Base-by-base conservation (phyloP, 2,329 filamentous ascomycete species). In the Ustulina deusta region DNA sequence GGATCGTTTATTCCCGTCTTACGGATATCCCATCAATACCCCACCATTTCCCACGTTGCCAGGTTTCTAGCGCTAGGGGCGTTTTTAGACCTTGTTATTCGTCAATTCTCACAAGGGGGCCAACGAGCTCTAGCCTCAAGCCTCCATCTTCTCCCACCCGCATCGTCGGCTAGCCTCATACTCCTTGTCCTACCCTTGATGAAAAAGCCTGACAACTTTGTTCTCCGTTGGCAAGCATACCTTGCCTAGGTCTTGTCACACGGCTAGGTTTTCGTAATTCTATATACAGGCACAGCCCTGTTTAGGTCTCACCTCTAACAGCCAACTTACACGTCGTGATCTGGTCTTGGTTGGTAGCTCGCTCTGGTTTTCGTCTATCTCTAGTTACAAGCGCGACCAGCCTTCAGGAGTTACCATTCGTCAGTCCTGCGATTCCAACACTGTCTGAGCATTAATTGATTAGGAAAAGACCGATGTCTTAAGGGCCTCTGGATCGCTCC, bases 21-120 rank as follows among this genome's bases (percentile, higher is more conserved):
- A 66, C 68, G 34, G 61, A 51, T 54, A 34, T 59, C 40, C 29
- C 11, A 54, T 42, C 57, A 55, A 60, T 64, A 66, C 70, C 70
- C 69, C 70, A 68, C 70, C 69, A 56, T 68, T 60, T 68, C 59
- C 69, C 62, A 66, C 51, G 57, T 59, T 56, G 65, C 68, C 65
- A 69, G 65, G 64, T 70, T 69, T 46, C 63, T 70, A 69, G 63
- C 48, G 64, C 42, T 57, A 38, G 61, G 56, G 55, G 42, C 44
- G 52, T 32, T 61, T 58, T 46, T 52, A 56, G 20, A 29, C 59
- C 38, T 56, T 68, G 34, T 56, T 55, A 66, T 68, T 68, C 65
- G 68, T 54, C 65, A 70, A 69, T 66, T 22, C 48, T 67, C 61
- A 49, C 40, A 42, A 46, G 58, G 55, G 54, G 54, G 20, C 34